Evolutionary conservation across 2,329 filamentous ascomycete genomes (phyloP), one percentile per base, ranked within the genome.

Genomic region (Dactylellina cionopaga): DNA sequence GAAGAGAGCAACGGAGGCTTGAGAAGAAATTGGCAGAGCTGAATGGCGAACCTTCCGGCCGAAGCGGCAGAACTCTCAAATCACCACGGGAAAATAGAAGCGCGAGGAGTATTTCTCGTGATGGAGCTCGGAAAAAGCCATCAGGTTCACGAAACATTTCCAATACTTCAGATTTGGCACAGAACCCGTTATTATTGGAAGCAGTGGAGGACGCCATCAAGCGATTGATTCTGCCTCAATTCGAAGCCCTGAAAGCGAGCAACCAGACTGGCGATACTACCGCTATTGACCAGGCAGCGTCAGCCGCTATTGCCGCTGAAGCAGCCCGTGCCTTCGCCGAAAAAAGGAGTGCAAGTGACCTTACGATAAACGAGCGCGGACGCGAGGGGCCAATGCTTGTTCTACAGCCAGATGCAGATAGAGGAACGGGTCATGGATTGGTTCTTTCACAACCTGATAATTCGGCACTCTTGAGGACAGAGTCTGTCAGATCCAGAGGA

Each of bases 171-270:
- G 91, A 92, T 2, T 94, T 91, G 0, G 91, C 96, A 79, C 96
- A 96, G 81, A 96, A 97, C 77, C 93, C 93, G 0, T 95, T 92
- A 78, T 83, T 97, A 1, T 85, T 97, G 1, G 91, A 95, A 77
- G 95, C 92, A 0, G 93, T 97, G 2, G 93, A 97, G 81, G 92
- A 96, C 81, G 92, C 92, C 11, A 96, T 97, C 78, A 89, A 92
- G 74, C 87, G 92, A 51, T 84, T 96, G 52, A 96, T 97, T 58
- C 82, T 99, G 1, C 95, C 95, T 0, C 94, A 99, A 80, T 84
- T 99, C 44, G 94, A 92, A 76, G 92, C 92, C 7, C 83, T 99
- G 60, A 97, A 96, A 80, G 92, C 96, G 78, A 91, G 94, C 79
- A 93, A 91, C 80, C 89, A 90, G 75, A 39, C 68, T 5, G 68